Evolutionary conservation across 805 yeast species (phyloP).

Genomic region (Wickerhamiella allomyrinae): DNA sequence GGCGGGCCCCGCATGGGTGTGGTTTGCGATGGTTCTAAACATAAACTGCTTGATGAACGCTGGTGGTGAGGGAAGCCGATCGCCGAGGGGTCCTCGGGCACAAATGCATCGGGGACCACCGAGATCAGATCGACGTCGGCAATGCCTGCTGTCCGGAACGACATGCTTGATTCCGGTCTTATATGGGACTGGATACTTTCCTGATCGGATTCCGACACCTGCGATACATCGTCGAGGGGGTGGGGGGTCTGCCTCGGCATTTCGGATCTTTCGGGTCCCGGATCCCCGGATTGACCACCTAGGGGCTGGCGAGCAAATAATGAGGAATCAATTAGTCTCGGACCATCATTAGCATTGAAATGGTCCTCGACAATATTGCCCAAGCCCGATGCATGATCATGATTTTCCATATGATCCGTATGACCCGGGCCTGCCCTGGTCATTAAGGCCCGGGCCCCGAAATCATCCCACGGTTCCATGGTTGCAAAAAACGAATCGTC

Average conservation of each 20-base stretch:
- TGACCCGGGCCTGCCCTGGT: not conserved
- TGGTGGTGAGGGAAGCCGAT: not conserved
- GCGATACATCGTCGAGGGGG: not conserved
- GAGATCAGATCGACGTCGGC: not conserved
- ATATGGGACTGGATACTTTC: not conserved
- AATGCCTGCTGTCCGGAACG: not conserved
- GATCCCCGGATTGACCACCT: not conserved
- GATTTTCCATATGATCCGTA: not conserved
- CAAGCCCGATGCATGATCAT: not conserved
- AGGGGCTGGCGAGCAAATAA: too few species aligned
- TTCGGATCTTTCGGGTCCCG: not conserved
- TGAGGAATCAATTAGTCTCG: not conserved
- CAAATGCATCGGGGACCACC: not conserved
- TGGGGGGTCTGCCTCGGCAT: not conserved
- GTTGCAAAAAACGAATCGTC: not conserved
- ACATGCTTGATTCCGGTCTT: not conserved
- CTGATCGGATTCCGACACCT: not conserved
- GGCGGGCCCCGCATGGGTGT: too few species aligned
- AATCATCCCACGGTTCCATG: constrained; percentile 1
- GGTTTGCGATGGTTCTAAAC: not conserved
- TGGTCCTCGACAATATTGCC: not conserved
- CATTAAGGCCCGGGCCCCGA: not conserved
- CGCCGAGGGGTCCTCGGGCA: not conserved
- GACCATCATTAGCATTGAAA: not conserved
- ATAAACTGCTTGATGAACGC: not conserved